Conservation (phyloP, 2,329 filamentous ascomycete genomes). For the Colletotrichum eremochloae region DNA sequence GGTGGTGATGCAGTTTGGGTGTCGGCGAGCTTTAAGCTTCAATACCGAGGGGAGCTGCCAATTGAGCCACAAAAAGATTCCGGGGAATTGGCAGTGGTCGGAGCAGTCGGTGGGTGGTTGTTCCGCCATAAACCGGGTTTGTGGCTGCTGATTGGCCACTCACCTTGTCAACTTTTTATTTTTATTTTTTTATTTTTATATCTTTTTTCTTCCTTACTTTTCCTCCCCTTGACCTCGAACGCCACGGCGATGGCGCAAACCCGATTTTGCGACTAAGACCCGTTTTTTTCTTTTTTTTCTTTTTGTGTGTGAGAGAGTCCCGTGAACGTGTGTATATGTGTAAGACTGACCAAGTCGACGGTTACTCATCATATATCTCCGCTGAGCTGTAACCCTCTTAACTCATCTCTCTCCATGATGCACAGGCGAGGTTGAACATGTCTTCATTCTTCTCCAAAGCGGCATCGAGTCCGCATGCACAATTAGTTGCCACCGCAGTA, state of each 20-base stretch:
- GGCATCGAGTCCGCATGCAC: constrained; percentile 63
- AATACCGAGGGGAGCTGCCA: background rate
- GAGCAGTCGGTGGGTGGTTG: constrained; percentile 13
- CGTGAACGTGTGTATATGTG: background rate
- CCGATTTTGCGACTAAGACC: constrained; percentile 12
- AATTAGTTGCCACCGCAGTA: constrained; percentile 79
- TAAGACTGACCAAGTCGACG: background rate
- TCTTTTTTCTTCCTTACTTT: background rate
- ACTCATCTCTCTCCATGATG: constrained; percentile 4
- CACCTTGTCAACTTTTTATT: constrained; percentile 15
- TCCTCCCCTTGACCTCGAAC: background rate
- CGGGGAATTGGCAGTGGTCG: background rate
- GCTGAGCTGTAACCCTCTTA: background rate
- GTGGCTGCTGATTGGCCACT: constrained; percentile 15
- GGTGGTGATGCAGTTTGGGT: background rate
- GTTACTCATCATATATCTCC: background rate
- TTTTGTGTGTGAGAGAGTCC: constrained; percentile 1
- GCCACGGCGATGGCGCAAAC: constrained; percentile 1
- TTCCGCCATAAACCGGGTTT: background rate
- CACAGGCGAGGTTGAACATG: constrained; percentile 49
- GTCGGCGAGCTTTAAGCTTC: constrained; percentile 3
- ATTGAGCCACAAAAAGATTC: constrained; percentile 1
- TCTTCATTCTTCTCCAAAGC: constrained; percentile 60
- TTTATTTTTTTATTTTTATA: background rate
- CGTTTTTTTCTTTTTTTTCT: background rate